phyloP scores from a whole-genome alignment of 2,329 filamentous ascomycete genomes.

The Scedosporium dehoogii region DNA sequence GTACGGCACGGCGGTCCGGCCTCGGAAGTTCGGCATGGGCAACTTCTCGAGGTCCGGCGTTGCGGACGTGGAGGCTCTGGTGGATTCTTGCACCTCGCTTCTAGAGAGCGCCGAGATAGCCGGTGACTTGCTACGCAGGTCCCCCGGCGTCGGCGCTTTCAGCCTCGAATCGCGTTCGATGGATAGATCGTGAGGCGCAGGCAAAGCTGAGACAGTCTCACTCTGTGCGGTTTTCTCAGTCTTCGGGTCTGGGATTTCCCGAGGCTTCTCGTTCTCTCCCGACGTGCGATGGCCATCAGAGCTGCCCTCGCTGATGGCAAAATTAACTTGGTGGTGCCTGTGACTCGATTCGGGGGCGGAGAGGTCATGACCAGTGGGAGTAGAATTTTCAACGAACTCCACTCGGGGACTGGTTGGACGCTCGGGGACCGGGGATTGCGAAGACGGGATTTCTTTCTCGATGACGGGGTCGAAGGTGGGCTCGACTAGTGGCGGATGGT shows the following conservation, averaged over 20 bases:
- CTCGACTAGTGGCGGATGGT: conserved; percentile 6
- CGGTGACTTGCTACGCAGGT: not conserved
- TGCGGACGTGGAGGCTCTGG: not conserved
- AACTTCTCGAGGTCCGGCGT: not conserved
- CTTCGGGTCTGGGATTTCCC: not conserved
- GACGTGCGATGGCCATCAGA: not conserved
- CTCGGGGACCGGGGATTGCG: not conserved
- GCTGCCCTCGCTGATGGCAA: not conserved
- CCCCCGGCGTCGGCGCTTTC: too few relatives aligned
- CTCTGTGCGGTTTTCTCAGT: not conserved
- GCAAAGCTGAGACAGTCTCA: not conserved
- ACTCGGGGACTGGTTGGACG: not conserved
- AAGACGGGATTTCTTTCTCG: not conserved
- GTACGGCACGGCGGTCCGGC: conserved; percentile 39
- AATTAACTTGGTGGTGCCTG: not conserved
- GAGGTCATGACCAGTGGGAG: not conserved
- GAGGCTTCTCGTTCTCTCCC: not conserved
- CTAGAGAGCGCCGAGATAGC: not conserved
- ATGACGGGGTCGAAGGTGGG: conserved; percentile 3
- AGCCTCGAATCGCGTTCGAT: not conserved
- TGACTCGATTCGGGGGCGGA: not conserved
- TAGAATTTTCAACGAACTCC: not conserved
- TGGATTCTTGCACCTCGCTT: not conserved
- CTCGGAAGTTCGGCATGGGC: not conserved
- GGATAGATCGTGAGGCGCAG: too few relatives aligned